Percentiles rank a stretch among this genome's conserved stretches.
Conservation (phyloP, 306 rosid genomes). For the Geum urbanum region DNA sequence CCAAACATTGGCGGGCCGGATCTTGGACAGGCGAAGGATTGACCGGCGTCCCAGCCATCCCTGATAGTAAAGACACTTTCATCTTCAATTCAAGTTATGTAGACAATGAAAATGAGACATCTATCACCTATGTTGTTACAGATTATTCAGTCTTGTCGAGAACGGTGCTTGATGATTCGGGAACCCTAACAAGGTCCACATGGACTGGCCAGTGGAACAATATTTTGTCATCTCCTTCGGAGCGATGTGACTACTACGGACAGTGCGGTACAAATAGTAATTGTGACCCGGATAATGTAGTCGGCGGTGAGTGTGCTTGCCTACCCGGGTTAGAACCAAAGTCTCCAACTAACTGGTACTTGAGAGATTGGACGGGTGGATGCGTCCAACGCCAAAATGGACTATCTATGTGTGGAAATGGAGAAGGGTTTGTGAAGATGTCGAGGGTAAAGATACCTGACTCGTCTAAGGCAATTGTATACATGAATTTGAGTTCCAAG, state of each 20-base stretch:
- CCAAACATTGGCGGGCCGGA: no score
- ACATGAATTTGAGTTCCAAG: slow-evolving; percentile 10
- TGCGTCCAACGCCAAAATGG: slow-evolving; percentile 36
- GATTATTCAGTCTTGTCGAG: slow-evolving; percentile 5
- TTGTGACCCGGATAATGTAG: slow-evolving; percentile 29
- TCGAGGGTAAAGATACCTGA: slow-evolving; percentile 43
- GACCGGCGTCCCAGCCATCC: no score
- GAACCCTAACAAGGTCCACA: background rate
- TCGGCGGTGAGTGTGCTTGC: slow-evolving; percentile 34
- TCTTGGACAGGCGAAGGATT: no score
- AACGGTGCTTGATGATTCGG: slow-evolving; percentile 8
- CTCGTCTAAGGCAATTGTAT: slow-evolving; percentile 17
- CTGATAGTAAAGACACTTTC: no score
- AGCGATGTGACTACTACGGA: slow-evolving; percentile 39
- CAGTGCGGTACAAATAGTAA: slow-evolving; percentile 42
- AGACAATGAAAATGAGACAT: background rate
- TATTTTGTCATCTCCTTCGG: slow-evolving; percentile 30
- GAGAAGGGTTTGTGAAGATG: slow-evolving; percentile 55
- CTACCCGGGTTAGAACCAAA: slow-evolving; percentile 54
- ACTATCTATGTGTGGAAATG: slow-evolving; percentile 27
- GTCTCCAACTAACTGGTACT: slow-evolving; percentile 25
- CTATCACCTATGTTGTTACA: accelerated
- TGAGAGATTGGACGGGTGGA: slow-evolving; percentile 42
- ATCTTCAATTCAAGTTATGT: background rate
- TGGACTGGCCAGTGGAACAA: slow-evolving; percentile 38